Percentiles rank a stretch among this genome's conserved stretches.
Evolutionary conservation across 1,284 basidiomycete genomes (phyloP).

Genomic region (Naganishia cerealis): DNA sequence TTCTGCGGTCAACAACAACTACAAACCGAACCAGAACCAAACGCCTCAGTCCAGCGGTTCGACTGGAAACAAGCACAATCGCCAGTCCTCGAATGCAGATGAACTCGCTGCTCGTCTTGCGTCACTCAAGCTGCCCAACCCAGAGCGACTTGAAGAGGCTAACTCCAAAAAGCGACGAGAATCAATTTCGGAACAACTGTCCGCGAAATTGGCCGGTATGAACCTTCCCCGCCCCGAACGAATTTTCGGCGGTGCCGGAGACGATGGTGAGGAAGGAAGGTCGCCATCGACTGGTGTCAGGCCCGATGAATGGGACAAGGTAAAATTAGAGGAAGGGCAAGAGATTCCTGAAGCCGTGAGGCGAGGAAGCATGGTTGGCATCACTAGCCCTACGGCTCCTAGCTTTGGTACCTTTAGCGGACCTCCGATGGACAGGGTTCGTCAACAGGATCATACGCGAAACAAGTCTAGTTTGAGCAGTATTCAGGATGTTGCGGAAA

Average conservation of each 20-base stretch:
- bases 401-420: constrained; percentile 13
- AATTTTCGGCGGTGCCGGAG: constrained; percentile 47
- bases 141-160: constrained; percentile 48
- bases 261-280: constrained; percentile 42
- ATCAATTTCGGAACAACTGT: constrained; percentile 51
- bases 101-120: constrained; percentile 43
- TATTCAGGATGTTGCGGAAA: constrained; percentile 20
- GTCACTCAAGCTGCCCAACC: constrained; percentile 49
- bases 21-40: neutral
- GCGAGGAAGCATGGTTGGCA: constrained; percentile 32
- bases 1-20: neutral
- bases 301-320: constrained; percentile 52
- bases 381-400: constrained; percentile 25
- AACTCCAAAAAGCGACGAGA: constrained; percentile 46
- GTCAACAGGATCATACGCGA: constrained; percentile 12
- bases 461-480: constrained; percentile 34
- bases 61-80: constrained; percentile 18
- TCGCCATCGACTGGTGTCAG: constrained; percentile 41
- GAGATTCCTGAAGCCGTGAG: constrained; percentile 53
- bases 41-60: constrained; percentile 33
- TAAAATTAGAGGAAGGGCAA: constrained; percentile 47
- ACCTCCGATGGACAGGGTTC: constrained; percentile 15
- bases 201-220: constrained; percentile 47
- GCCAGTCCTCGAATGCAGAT: constrained; percentile 25
- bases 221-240: constrained; percentile 54